These are phyloP conservation scores for Synchytrium microbalum DNA, from an alignment of 371 early-diverging fungal species.

Conservation along the genomic window DNA sequence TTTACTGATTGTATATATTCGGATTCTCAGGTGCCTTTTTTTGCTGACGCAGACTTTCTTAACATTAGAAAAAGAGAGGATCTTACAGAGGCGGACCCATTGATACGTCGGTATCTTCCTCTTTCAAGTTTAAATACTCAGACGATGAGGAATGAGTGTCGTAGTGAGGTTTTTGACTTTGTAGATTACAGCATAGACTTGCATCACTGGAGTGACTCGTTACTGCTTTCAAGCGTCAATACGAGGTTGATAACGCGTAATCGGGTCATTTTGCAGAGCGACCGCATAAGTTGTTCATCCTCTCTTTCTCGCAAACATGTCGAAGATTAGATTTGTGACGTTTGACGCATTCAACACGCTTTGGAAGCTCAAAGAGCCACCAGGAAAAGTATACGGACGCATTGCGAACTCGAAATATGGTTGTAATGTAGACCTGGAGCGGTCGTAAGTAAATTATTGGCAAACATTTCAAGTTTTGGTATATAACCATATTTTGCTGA, in stretches of 20 bases:
- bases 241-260: too few species aligned
- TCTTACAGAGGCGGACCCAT: slow-evolving; percentile 91
- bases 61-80: slow-evolving; percentile 80
- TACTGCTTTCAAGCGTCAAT: too few species aligned
- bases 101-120: slow-evolving; percentile 62
- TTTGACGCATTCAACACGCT: background rate
- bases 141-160: slow-evolving; percentile 5
- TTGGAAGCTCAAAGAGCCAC: background rate
- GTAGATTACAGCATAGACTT: too few species aligned
- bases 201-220: too few species aligned
- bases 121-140: slow-evolving; percentile 73
- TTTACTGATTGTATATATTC: background rate
- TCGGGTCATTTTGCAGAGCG: too few species aligned
- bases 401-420: too few species aligned
- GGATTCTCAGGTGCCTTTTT: background rate
- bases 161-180: background rate
- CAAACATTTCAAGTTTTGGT: too few species aligned
- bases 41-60: slow-evolving; percentile 4
- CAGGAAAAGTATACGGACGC: background rate
- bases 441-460: too few species aligned
- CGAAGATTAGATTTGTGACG: background rate
- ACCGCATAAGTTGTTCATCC: too few species aligned
- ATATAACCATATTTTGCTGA: too few species aligned
- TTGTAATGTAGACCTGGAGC: too few species aligned
- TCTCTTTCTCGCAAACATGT: too few species aligned